Evolutionary conservation across 2,329 filamentous ascomycete species (phyloP), one percentile per base, ranked within the genome.

Genomic region (Beauveria pseudobassiana): DNA sequence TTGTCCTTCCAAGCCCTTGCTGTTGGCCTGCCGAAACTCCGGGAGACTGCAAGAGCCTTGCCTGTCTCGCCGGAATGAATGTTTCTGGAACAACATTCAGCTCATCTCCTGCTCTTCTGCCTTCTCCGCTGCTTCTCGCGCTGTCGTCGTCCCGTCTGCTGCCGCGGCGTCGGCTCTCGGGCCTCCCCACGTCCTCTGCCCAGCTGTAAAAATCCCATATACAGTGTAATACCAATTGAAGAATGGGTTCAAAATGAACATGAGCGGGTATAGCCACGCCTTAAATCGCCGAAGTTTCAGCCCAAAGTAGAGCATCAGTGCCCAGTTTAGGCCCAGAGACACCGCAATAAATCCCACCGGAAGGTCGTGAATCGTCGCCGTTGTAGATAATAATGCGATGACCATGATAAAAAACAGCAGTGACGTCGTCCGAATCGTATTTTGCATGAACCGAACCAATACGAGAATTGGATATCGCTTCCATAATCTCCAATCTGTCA

Each of bases 201-300:
- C 92, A 34, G 93, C 92, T 0, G 93, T 97, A 74, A 96, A 95
- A 67, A 96, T 96, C 50, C 92, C 93, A 73, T 97, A 96, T 2
- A 96, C 89, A 89, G 97, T 96, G 77, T 98, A 98, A 63, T 91
- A 84, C 93, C 93, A 98, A 75, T 98, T 98, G 81, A 97, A 93
- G 71, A 98, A 96, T 0, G 95, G 93, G 71, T 97, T 98, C 65
- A 97, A 74, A 52, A 96, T 77, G 72, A 97, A 98, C 92, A 98
- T 97, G 65, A 98, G 69, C 0, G 93, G 93, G 72, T 98, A 98
- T 6, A 98, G 80, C 88, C 91, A 93, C 64, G 96, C 89, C 79
- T 99, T 98, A 79, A 88, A 97, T 12, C 95, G 85, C 64, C 88
- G 87, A 54, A 98, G 83, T 75, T 91, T 92, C 61, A 87, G 83